Base-by-base conservation (phyloP, 1,139 yeast genomes). In the Debaryomyces sp. region DNA sequence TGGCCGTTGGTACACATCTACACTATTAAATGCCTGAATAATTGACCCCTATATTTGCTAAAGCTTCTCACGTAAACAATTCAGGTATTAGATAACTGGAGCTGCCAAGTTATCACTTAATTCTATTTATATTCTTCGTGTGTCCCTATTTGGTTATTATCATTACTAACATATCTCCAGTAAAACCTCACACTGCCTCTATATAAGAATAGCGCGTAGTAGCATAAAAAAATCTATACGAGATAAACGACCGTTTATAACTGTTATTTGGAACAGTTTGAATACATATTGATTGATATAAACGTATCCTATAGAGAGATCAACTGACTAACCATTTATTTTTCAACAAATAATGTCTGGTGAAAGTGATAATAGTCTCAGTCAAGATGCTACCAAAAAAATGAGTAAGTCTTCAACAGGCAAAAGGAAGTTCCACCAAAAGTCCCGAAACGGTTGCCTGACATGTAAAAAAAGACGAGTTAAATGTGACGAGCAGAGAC, bases 381-480 rank as follows among this genome's bases (percentile, higher is more conserved):
- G n/a, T 23, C 39, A 40, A 22, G 46, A 43, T 23, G 41, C 24
- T 13, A 43, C 29, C 8, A 46, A 30, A 41, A 44, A 36, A 24
- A n/a, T 21, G 22, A 30, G 21, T 12, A 61, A 62, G 46, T 39
- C 66, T 4, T 66, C 75, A 7, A 68, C 73, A 6, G 74, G 74
- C 18, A 82, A 82, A 63, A 74, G 96, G 49, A 85, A 85, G 62
- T 87, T 84, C 64, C 98, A 92, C 62, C 89, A 85, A 53, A 92
- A 92, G 67, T 88, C 96, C 30, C 78, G 96, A 51, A 81, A 82
- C 45, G 98, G 98, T 0, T 92, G 98, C 66, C 80, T 85, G 39
- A 89, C 96, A 1, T 92, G 98, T 68, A 92, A 92, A 62, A 79
- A 82, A 56, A 79, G 97, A 58, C 73, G 97, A 47, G 96, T 92